Conservation (phyloP, 2,329 filamentous ascomycete genomes). For the Penicillium vulpinum region DNA sequence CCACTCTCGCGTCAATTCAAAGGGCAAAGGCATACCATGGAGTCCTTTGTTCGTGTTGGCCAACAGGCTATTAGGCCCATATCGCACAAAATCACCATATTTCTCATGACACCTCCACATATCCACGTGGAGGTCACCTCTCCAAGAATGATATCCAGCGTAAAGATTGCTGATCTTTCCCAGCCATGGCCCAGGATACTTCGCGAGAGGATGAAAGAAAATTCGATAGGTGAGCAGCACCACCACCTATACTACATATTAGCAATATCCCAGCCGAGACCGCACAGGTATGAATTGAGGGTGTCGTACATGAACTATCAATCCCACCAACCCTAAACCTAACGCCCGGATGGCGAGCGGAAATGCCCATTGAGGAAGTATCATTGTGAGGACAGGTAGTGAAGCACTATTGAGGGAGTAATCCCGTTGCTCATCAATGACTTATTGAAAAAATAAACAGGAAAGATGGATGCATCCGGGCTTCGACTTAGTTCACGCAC, state of each 20-base stretch:
- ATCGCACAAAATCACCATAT: slow-evolving; percentile 3
- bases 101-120: slow-evolving; percentile 14
- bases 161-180: slow-evolving; percentile 25
- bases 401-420: background rate
- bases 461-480: background rate
- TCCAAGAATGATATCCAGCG: slow-evolving; percentile 6
- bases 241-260: too few species aligned
- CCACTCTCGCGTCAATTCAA: too few species aligned
- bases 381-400: background rate
- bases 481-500: background rate
- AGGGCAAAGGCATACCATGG: background rate
- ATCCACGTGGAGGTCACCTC: slow-evolving; percentile 35
- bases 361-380: background rate
- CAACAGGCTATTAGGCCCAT: background rate
- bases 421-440: background rate
- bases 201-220: slow-evolving; percentile 35
- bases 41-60: background rate
- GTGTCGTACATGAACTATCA: background rate
- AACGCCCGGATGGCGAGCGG: background rate
- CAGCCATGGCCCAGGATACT: slow-evolving; percentile 37
- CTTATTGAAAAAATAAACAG: background rate
- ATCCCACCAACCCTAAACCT: background rate
- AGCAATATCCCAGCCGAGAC: too few species aligned
- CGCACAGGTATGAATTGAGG: background rate
- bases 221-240: slow-evolving; percentile 16